Base-by-base conservation (phyloP, 1,284 basidiomycete genomes). In the Megacollybia platyphylla region DNA sequence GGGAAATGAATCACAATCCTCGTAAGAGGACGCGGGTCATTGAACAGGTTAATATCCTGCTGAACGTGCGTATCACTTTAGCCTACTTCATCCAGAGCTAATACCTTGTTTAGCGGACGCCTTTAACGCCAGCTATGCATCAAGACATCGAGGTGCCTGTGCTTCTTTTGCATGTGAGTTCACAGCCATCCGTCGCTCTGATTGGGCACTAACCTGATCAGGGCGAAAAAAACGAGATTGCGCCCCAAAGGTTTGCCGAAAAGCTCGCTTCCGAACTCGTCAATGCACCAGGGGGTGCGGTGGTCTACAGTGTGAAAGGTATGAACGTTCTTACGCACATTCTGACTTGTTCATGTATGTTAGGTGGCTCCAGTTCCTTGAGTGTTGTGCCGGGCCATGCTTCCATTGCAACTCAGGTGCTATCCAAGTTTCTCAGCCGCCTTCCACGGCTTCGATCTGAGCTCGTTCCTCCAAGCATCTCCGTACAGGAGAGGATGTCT, bases 251-350 rank as follows among this genome's bases (percentile, higher is more conserved):
- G 48, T 70, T 72, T 46, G 81, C 81, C 3, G 72, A 84, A 46
- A 54, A 59, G 31, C 53, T 84, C 39, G 62, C 61, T 39, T 57
- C 67, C 9, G 61, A 68, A 15, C 60, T 81, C 35, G 61, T 57
- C 10, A 72, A 74, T 45, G 73, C 67, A 1, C 61, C 67, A 30
- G 58, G 59, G 8, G 72, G 71, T 35, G 68, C 68, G 26, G 57
- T 69, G 9, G 51, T 84, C 3, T 81, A 73, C 49, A 61, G 70
- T n/a, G 67, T 86, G 27, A 80, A 73, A 69, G 78, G 82, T 81
- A 31, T 20, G 52, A 53, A 28, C 38, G 49, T 36, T 24, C 29
- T 40, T 18, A 35, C 44, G 24, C 46, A 48, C 38, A 44, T 52
- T 18, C 31, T 27, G 17, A 18, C 29, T 31, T 20, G 7, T 26